Evolutionary conservation across 2,329 filamentous ascomycete species (phyloP).

Genomic region (Scorias spongiosa): DNA sequence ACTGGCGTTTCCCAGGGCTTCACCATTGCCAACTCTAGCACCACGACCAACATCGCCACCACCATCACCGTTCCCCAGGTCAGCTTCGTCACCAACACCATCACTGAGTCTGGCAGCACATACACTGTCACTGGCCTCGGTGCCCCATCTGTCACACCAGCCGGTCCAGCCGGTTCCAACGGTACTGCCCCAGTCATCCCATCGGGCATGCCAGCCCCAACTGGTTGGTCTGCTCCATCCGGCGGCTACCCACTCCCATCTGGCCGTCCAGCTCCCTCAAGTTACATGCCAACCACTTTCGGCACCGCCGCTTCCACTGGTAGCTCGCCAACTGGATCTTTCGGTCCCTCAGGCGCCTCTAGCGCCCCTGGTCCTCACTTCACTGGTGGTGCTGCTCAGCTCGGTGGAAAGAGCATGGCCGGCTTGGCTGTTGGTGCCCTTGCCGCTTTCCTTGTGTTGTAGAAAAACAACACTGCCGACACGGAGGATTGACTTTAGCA

Average conservation of each 20-base stretch:
- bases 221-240: not conserved
- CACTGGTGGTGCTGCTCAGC: constrained; percentile 10
- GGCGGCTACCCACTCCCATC: constrained; percentile 3
- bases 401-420: constrained; percentile 6
- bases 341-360: constrained; percentile 4
- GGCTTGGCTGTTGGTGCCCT: constrained; percentile 9
- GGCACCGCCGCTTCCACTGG: constrained; percentile 5
- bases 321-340: constrained; percentile 3
- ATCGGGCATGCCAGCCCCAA: not conserved
- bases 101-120: constrained; percentile 15
- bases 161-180: constrained; percentile 14
- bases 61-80: constrained; percentile 30
- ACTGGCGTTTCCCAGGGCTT: constrained; percentile 18
- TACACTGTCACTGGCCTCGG: constrained; percentile 19
- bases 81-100: constrained; percentile 25
- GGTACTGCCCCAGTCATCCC: not conserved
- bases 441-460: constrained; percentile 11
- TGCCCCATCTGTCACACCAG: constrained; percentile 19
- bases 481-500: too few species aligned
- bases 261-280: constrained; percentile 4
- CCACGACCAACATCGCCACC: constrained; percentile 20
- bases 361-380: constrained; percentile 8
- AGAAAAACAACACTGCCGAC: constrained; percentile 1
- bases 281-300: not conserved
- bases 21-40: constrained; percentile 18